phyloP scores from a whole-genome alignment of 768 basidiomycete species.

The Galerina marginata region DNA sequence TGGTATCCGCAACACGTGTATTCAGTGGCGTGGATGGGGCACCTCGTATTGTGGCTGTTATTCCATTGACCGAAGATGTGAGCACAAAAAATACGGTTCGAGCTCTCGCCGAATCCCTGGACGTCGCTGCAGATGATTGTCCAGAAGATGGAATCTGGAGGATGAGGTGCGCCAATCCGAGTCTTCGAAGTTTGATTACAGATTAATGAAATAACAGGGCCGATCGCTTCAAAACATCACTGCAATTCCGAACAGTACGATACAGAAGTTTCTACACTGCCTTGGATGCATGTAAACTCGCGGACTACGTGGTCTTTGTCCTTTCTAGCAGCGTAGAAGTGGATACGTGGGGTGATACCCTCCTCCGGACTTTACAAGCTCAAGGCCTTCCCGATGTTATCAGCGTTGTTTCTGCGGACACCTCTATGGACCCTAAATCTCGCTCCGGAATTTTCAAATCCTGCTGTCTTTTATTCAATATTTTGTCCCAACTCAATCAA shows the following conservation, averaged over 20 bases:
- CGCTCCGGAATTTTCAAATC: slow-evolving; percentile 80
- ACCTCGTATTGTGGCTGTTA: slow-evolving; percentile 86
- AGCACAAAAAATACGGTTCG: slow-evolving; percentile 53
- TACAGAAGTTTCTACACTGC: slow-evolving; percentile 76
- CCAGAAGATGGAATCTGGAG: slow-evolving; percentile 64
- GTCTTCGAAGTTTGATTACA: neutral
- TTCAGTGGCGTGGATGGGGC: slow-evolving; percentile 80
- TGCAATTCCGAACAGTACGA: slow-evolving; percentile 84
- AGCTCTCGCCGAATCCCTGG: slow-evolving; percentile 65
- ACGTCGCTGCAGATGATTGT: slow-evolving; percentile 56
- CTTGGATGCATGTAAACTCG: slow-evolving; percentile 84
- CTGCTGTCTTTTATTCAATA: slow-evolving; percentile 94
- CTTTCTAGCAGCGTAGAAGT: slow-evolving; percentile 87
- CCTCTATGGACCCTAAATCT: slow-evolving; percentile 62
- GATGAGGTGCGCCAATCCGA: slow-evolving; percentile 58
- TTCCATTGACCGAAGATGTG: slow-evolving; percentile 81
- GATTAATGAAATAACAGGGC: slow-evolving; percentile 51
- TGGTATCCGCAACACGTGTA: slow-evolving; percentile 75
- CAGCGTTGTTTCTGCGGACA: slow-evolving; percentile 68
- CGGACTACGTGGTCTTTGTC: slow-evolving; percentile 89
- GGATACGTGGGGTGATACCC: slow-evolving; percentile 81
- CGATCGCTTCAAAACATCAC: slow-evolving; percentile 87
- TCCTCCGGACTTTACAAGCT: slow-evolving; percentile 86
- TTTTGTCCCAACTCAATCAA: slow-evolving; percentile 84
- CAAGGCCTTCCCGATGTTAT: slow-evolving; percentile 89